Conservation (phyloP, 2,329 filamentous ascomycete genomes). For the Aaosphaeria pasadenensis region DNA sequence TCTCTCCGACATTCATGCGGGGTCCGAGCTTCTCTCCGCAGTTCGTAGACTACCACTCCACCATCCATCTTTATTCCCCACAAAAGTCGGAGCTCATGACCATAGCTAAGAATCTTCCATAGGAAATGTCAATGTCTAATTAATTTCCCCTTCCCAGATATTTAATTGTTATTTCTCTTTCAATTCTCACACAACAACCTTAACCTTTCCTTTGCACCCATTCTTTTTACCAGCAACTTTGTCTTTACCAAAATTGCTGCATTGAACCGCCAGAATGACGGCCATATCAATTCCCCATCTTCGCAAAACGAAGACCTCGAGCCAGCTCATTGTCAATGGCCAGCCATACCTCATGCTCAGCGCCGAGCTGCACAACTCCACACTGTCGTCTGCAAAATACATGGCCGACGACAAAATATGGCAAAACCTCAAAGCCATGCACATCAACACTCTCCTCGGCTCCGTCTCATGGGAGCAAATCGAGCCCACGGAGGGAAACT, state of each 20-base stretch:
- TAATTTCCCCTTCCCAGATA: background rate
- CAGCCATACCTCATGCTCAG: constrained; percentile 45
- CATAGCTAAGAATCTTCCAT: background rate
- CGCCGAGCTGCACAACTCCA: constrained; percentile 50
- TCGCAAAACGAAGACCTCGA: constrained; percentile 15
- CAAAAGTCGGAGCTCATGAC: background rate
- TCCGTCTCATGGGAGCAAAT: constrained; percentile 48
- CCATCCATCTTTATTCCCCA: too few relatives aligned
- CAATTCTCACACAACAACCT: background rate
- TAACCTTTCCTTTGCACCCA: background rate
- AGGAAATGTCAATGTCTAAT: background rate
- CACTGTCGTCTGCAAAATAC: constrained; percentile 43
- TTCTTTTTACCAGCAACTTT: background rate
- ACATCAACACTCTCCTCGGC: constrained; percentile 47
- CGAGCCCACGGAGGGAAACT: constrained; percentile 44
- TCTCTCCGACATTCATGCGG: background rate
- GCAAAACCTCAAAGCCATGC: constrained; percentile 40
- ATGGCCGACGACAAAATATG: constrained; percentile 42
- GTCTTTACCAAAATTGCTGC: background rate
- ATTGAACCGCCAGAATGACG: background rate
- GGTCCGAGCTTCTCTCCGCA: background rate
- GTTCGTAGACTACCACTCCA: too few relatives aligned
- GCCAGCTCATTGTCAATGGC: constrained; percentile 23
- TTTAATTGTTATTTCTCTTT: background rate
- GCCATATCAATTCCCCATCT: constrained; percentile 15